phyloP scores from a whole-genome alignment of 2,329 filamentous ascomycete genomes.

The Colletotrichum sp. region DNA sequence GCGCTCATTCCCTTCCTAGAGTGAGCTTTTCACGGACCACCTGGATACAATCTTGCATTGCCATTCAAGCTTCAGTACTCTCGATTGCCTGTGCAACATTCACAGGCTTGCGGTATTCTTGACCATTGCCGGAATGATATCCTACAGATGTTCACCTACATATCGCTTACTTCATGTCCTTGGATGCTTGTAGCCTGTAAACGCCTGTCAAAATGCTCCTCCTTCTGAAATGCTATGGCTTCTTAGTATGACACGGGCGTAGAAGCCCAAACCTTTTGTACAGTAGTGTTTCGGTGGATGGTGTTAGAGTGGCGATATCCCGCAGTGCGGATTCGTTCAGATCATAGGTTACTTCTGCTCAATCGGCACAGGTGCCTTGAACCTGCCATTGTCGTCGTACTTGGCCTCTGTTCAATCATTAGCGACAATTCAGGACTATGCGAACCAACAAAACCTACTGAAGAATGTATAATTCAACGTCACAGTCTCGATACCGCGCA shows the following conservation, averaged over 20 bases:
- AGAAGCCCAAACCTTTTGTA: background rate
- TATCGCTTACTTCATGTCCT: background rate
- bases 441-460: slow-evolving; percentile 66
- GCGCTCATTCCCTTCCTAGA: background rate
- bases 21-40: background rate
- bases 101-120: background rate
- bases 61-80: no score
- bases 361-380: slow-evolving; percentile 39
- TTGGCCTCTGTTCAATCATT: slow-evolving; percentile 41
- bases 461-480: slow-evolving; percentile 98
- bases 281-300: background rate
- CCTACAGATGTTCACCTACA: background rate
- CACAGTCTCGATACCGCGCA: slow-evolving; percentile 93
- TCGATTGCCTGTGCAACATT: background rate
- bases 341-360: background rate
- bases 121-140: background rate
- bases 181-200: background rate
- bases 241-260: background rate
- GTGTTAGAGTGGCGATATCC: background rate
- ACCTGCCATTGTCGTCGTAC: slow-evolving; percentile 51
- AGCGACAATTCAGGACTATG: background rate
- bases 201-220: slow-evolving; percentile 2
- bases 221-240: background rate
- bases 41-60: no score
- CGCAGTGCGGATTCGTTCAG: background rate